A percentile compares a stretch with the other conserved stretches of the same genome.
Conservation (phyloP, 768 basidiomycete genomes). For the Boletellus sp. region DNA sequence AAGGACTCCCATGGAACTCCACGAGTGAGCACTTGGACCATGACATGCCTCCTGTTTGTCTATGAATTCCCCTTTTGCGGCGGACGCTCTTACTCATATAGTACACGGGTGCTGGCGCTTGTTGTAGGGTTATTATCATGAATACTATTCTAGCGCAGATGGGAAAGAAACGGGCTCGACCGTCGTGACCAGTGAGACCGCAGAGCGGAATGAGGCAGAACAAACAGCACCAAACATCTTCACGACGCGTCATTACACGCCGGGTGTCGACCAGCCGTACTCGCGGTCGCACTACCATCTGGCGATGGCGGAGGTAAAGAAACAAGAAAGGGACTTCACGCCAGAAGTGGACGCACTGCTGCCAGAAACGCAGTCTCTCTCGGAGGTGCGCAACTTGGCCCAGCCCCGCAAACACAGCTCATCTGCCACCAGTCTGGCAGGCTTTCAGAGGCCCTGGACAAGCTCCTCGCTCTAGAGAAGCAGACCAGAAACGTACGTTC, state of each 20-base stretch:
- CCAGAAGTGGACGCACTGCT: conserved; percentile 76
- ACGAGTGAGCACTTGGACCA: conserved; percentile 27
- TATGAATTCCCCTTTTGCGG: conserved; percentile 40
- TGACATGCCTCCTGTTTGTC: conserved; percentile 46
- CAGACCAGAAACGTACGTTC: conserved; percentile 86
- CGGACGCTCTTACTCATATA: conserved; percentile 41
- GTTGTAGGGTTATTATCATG: conserved; percentile 41
- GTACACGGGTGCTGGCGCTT: conserved; percentile 45
- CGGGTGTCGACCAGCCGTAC: conserved; percentile 34
- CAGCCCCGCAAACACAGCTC: conserved; percentile 3
- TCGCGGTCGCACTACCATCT: conserved; percentile 38
- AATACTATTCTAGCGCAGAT: conserved; percentile 35
- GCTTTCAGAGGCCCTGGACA: conserved; percentile 85
- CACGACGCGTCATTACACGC: conserved; percentile 59
- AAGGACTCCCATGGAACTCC: conserved; percentile 22
- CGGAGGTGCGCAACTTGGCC: conserved; percentile 53
- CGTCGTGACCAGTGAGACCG: conserved; percentile 20
- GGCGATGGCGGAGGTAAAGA: conserved; percentile 76
- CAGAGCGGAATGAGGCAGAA: conserved; percentile 10
- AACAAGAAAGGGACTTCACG: conserved; percentile 85
- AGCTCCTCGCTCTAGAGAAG: conserved; percentile 86
- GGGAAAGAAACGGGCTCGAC: conserved; percentile 26
- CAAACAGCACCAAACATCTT: conserved; percentile 45
- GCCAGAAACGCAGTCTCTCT: conserved; percentile 61
- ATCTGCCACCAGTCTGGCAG: conserved; percentile 59